Base-by-base conservation (phyloP, 495 filamentous ascomycete species). In the Alectoria sarmentosa region DNA sequence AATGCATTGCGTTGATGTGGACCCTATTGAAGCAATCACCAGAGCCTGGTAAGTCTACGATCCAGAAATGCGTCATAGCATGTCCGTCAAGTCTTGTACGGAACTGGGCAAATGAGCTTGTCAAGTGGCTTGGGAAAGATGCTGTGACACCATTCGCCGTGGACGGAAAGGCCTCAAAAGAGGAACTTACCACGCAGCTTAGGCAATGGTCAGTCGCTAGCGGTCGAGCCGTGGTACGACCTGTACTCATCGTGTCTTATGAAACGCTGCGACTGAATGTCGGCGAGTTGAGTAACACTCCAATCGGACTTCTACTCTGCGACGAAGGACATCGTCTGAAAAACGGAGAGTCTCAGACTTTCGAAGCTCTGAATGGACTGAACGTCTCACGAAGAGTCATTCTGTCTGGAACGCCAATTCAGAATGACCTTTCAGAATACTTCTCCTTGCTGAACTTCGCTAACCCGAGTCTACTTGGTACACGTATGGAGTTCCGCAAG, bases 161-260 rank as follows among this genome's bases (percentile, higher is more conserved):
- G 66, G 95, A 99, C 70, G 94, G 94, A 17, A 99, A 98, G 75
- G 92, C 90, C 19, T 87, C 91, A 3, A 99, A 99, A 73, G 89
- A 93, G 65, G 95, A 98, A 66, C 80, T 99, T 48, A 93, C 82
- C 0, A 77, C 85, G 60, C 94, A 99, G 72, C 79, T 99, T 46
- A 89, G 90, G 38, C 94, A 99, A 75, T 99, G 94, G 94, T 88
- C 89, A 6, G 90, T 96, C 69, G 84, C 95, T 15, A 90, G 82
- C 48, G 94, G 94, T 8, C 88, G 94, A 48, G 82, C 91, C n/a
- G 85, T 99, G 28, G 92, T 91, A 28, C 82, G 94, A 38, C 94
- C 95, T 7, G 91, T 97, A n/a, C 87, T 99, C n/a, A 99, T 99
- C 59, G 92, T 99, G 58, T 98, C 94, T 2, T 99, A 99, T 71